These are phyloP conservation scores for Lichtheimia corymbifera DNA, from an alignment of 371 early-diverging fungal genomes.

Conservation along the genomic window DNA sequence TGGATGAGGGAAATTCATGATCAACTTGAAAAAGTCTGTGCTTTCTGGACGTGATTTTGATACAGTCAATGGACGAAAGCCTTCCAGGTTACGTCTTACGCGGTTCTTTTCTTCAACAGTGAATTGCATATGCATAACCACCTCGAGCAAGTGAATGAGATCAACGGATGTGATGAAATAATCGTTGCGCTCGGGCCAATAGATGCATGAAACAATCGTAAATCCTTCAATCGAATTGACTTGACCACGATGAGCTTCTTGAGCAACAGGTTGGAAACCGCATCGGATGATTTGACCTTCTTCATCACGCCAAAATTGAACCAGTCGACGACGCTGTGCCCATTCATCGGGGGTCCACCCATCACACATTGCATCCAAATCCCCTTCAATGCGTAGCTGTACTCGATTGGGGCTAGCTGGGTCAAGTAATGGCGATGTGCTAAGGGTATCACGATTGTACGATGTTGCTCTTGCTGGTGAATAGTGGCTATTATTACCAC, in stretches of 20 bases:
- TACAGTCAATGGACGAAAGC: constrained; percentile 78
- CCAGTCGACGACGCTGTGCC: constrained; percentile 63
- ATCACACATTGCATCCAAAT: constrained; percentile 57
- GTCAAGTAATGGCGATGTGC: not conserved
- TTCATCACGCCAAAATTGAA: constrained; percentile 72
- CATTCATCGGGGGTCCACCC: constrained; percentile 61
- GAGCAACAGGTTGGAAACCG: constrained; percentile 63
- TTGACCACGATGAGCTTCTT: constrained; percentile 32
- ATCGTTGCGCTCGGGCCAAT: constrained; percentile 73
- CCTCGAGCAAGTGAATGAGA: constrained; percentile 74
- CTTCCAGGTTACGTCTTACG: constrained; percentile 81
- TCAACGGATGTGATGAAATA: constrained; percentile 82
- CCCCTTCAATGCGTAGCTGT: constrained; percentile 59
- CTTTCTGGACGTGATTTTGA: constrained; percentile 73
- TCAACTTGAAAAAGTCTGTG: constrained; percentile 73
- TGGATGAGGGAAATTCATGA: constrained; percentile 83
- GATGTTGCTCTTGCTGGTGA: too few relatives aligned
- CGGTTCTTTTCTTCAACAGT: constrained; percentile 86
- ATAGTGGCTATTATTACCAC: too few relatives aligned
- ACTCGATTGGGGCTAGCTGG: constrained; percentile 48
- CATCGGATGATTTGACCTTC: constrained; percentile 62
- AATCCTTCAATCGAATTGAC: constrained; percentile 25
- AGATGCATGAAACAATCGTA: constrained; percentile 80
- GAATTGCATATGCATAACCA: constrained; percentile 71
- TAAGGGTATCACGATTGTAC: not conserved